Conservation (phyloP, 2,329 filamentous ascomycete species). For the Aspergillus alliaceus region DNA sequence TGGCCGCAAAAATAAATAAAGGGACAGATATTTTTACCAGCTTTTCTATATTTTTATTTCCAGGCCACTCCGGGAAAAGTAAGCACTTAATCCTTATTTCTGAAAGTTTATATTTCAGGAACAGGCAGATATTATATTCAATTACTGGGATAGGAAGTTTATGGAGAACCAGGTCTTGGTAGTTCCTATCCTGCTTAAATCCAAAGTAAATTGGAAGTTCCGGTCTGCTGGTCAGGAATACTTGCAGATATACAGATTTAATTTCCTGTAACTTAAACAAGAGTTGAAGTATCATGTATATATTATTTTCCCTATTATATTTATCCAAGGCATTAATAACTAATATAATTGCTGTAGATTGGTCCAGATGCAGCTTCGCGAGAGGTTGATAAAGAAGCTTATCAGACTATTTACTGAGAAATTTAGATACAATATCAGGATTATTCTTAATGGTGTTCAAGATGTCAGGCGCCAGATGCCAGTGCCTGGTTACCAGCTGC, state of each 20-base stretch:
- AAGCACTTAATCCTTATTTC: conserved; percentile 11
- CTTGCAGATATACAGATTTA: conserved; percentile 16
- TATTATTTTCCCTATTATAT: conserved; percentile 21
- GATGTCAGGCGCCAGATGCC: conserved; percentile 23
- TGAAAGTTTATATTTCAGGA: conserved; percentile 16
- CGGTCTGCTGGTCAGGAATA: conserved; percentile 31
- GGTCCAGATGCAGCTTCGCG: neutral
- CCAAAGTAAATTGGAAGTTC: conserved; percentile 26
- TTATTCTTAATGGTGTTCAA: conserved; percentile 24
- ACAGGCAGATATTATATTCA: conserved; percentile 24
- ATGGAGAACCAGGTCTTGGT: conserved; percentile 26
- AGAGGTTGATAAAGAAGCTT: conserved; percentile 29
- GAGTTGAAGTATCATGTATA: conserved; percentile 23
- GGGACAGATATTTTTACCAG: conserved; percentile 13
- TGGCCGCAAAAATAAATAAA: conserved; percentile 22
- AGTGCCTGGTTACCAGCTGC: conserved; percentile 32
- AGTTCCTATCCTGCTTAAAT: conserved; percentile 16
- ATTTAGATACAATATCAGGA: conserved; percentile 25
- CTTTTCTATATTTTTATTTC: neutral
- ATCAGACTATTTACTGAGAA: conserved; percentile 28
- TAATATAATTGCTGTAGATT: conserved; percentile 11
- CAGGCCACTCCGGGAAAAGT: conserved; percentile 14
- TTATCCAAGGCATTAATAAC: conserved; percentile 33
- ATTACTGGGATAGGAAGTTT: conserved; percentile 22
- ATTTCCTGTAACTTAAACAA: conserved; percentile 9